These are phyloP conservation scores for Suhomyces bolitotheri DNA, from an alignment of 1,139 yeast species.

Conservation along the genomic window DNA sequence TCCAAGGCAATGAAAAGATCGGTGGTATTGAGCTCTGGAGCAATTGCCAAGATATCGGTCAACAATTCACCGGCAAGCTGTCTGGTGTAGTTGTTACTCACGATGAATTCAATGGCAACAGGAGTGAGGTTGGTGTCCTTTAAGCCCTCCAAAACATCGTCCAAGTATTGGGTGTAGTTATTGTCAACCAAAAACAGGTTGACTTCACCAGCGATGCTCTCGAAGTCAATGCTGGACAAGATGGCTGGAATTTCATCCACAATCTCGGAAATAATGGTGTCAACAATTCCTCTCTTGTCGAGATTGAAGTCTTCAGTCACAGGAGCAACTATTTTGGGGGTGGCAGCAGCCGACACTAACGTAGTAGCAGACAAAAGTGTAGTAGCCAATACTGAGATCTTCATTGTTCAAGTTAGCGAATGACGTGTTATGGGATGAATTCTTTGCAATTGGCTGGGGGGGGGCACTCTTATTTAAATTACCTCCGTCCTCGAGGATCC, in stretches of 20 bases:
- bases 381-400: conserved; percentile 20
- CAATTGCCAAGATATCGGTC: conserved; percentile 20
- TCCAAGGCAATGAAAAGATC: conserved; percentile 36
- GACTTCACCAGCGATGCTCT: conserved; percentile 35
- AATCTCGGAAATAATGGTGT: conserved; percentile 7
- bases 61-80: conserved; percentile 21
- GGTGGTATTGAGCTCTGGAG: conserved; percentile 27
- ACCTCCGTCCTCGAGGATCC: too few relatives aligned
- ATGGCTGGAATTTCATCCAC: conserved; percentile 22
- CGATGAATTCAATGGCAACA: conserved; percentile 25
- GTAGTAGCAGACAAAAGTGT: conserved; percentile 20
- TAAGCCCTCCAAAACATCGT: conserved; percentile 26
- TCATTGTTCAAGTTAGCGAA: conserved; percentile 21
- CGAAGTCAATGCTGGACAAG: conserved; percentile 25
- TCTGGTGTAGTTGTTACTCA: conserved; percentile 29
- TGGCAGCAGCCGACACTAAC: conserved; percentile 15
- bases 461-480: too few relatives aligned
- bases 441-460: too few relatives aligned
- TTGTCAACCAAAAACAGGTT: conserved; percentile 27
- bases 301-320: conserved; percentile 13
- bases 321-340: conserved; percentile 12
- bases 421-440: too few relatives aligned
- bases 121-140: conserved; percentile 30
- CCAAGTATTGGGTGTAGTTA: conserved; percentile 27
- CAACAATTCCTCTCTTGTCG: conserved; percentile 26